Percentiles rank a stretch among this genome's conserved stretches.
These are phyloP conservation scores for Podospora tetraspora DNA, from an alignment of 495 filamentous ascomycete genomes.

Conservation along the genomic window DNA sequence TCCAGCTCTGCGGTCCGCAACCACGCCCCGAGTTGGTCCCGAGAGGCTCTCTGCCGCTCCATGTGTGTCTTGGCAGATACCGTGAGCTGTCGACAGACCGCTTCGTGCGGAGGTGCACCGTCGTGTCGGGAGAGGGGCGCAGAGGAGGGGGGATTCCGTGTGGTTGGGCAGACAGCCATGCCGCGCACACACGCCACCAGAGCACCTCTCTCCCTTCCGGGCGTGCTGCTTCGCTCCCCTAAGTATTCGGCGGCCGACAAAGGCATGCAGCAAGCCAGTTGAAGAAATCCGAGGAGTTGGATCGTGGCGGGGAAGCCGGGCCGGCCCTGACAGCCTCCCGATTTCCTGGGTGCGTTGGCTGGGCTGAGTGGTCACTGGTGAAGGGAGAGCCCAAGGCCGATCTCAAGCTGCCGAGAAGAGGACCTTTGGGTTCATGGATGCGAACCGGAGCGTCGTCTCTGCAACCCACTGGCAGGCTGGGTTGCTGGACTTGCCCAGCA, in stretches of 20 bases:
- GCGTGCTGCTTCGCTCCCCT: neutral
- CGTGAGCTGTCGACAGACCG: constrained; percentile 3
- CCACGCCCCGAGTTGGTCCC: constrained; percentile 4
- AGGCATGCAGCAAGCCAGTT: neutral
- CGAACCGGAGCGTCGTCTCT: neutral
- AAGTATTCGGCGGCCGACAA: neutral
- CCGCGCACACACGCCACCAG: neutral
- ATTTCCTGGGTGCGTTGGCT: neutral
- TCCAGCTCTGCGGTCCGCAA: constrained; percentile 11
- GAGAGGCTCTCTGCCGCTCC: neutral
- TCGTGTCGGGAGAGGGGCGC: constrained; percentile 8
- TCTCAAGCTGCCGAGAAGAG: neutral
- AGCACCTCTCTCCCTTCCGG: neutral
- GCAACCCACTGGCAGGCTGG: neutral
- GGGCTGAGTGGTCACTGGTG: no score
- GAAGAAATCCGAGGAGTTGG: neutral
- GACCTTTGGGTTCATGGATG: neutral
- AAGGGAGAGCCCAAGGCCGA: neutral
- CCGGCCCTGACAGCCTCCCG: neutral
- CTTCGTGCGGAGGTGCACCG: constrained; percentile 2
- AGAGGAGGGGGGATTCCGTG: neutral
- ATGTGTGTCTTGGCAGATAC: neutral
- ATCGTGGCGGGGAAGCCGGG: neutral
- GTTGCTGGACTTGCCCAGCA: neutral
- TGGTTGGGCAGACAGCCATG: neutral